A percentile compares a stretch with the other conserved stretches of the same genome.
Conservation (phyloP, 371 early-diverging fungal species). For the Homolaphlyctis polyrhiza region DNA sequence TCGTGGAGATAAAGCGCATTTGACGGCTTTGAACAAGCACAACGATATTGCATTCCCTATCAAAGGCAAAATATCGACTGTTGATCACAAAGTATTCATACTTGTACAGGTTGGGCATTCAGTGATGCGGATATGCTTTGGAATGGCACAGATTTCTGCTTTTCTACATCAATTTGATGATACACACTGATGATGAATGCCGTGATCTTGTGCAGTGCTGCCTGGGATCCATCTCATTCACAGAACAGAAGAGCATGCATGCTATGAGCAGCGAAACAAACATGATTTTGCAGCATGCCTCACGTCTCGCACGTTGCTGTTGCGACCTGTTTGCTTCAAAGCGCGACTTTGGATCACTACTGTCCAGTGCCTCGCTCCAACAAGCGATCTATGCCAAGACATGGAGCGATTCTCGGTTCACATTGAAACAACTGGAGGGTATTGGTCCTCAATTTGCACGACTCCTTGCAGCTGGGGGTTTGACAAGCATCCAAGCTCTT, state of each 20-base stretch:
- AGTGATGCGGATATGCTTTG: no score
- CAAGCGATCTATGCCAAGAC: conserved; percentile 9
- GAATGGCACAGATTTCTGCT: not conserved
- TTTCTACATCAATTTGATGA: not conserved
- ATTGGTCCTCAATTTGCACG: conserved; percentile 33
- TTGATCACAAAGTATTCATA: conserved; percentile 34
- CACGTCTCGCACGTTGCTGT: conserved; percentile 2
- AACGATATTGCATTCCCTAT: conserved; percentile 26
- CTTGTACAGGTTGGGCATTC: conserved; percentile 33
- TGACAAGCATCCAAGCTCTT: conserved; percentile 25
- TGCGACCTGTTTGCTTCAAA: conserved; percentile 19
- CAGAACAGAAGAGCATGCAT: conserved; percentile 17
- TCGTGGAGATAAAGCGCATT: conserved; percentile 33
- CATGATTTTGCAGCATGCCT: conserved; percentile 10
- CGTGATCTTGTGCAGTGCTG: conserved; percentile 13
- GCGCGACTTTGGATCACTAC: conserved; percentile 13
- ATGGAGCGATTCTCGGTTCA: conserved; percentile 28
- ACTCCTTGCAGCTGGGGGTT: conserved; percentile 23
- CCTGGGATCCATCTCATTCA: conserved; percentile 24
- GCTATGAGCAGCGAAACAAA: conserved; percentile 16
- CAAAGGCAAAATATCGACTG: conserved; percentile 24
- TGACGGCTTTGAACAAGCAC: conserved; percentile 38
- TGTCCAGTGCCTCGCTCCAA: not conserved
- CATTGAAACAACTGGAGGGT: conserved; percentile 37
- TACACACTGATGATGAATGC: not conserved